A percentile compares a stretch with the other conserved stretches of the same genome.
Conservation (phyloP, 371 early-diverging fungal genomes). For the Phascolomyces articulosus region DNA sequence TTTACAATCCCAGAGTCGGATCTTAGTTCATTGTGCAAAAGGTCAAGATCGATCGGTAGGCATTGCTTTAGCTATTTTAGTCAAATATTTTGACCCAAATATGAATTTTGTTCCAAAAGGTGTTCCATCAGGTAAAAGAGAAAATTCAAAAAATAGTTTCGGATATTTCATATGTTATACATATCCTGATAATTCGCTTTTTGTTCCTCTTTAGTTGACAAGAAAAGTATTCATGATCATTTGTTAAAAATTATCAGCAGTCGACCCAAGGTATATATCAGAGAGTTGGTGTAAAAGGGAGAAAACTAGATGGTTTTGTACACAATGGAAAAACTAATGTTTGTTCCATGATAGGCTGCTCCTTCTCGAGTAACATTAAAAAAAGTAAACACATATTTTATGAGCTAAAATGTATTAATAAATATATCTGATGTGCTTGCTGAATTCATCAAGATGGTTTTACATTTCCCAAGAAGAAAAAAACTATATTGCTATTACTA, state of each 20-base stretch:
- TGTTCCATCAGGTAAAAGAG: constrained; percentile 19
- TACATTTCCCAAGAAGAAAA: too few relatives aligned
- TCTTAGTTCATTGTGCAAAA: constrained; percentile 61
- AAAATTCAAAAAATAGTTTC: too few relatives aligned
- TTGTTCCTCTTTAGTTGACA: constrained; percentile 62
- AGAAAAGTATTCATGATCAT: constrained; percentile 65
- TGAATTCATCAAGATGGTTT: too few relatives aligned
- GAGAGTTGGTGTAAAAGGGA: too few relatives aligned
- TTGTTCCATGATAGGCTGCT: too few relatives aligned
- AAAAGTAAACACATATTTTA: constrained; percentile 30
- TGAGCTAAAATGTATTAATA: constrained; percentile 15
- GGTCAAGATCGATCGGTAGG: constrained; percentile 79
- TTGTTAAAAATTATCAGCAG: constrained; percentile 70
- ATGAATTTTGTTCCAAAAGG: constrained; percentile 26
- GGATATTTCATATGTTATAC: too few relatives aligned
- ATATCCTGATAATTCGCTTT: too few relatives aligned
- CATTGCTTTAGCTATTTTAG: constrained; percentile 69
- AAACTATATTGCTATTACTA: too few relatives aligned
- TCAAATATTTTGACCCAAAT: constrained; percentile 55
- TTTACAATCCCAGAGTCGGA: constrained; percentile 24
- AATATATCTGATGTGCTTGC: too few relatives aligned
- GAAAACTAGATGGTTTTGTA: too few relatives aligned
- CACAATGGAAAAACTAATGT: too few relatives aligned
- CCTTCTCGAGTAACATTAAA: constrained; percentile 29
- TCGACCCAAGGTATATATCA: constrained; percentile 41